Percentiles rank a stretch among this genome's conserved stretches.
These are phyloP conservation scores for Cutaneotrichosporon cutaneum DNA, from an alignment of 1,284 basidiomycete species.

Conservation along the genomic window DNA sequence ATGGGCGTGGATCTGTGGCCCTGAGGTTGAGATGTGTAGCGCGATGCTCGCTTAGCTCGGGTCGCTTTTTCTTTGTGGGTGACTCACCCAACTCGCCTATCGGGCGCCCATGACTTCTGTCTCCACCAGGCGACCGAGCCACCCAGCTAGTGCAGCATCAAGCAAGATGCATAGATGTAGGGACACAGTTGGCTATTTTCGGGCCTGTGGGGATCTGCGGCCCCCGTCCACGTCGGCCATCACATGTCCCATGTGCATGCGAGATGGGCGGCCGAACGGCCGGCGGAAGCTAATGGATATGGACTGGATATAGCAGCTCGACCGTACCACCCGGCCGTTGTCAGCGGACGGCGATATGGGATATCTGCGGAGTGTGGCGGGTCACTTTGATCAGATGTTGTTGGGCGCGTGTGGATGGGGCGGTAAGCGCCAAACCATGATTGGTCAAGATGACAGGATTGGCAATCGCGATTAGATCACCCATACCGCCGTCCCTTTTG, in stretches of 20 bases:
- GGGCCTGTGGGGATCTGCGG: too few species aligned
- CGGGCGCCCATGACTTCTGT: too few species aligned
- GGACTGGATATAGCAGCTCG: neutral
- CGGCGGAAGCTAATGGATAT: neutral
- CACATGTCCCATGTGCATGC: neutral
- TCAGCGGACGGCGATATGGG: neutral
- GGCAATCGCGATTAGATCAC: slow-evolving; percentile 1
- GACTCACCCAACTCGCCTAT: too few species aligned
- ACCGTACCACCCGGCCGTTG: neutral
- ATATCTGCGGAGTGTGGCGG: neutral
- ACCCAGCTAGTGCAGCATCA: too few species aligned
- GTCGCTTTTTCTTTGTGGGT: too few species aligned
- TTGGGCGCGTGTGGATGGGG: neutral
- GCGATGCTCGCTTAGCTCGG: too few species aligned
- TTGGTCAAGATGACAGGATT: neutral
- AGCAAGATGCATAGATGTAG: too few species aligned
- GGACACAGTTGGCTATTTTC: too few species aligned
- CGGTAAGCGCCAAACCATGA: neutral
- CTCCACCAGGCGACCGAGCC: too few species aligned
- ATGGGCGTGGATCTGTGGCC: too few species aligned
- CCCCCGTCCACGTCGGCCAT: too few species aligned
- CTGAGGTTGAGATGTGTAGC: too few species aligned
- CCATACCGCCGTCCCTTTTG: neutral
- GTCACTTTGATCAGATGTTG: neutral
- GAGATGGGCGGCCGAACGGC: neutral